Evolutionary conservation across 1,139 yeast species (phyloP).

Genomic region (Sugiyamaella xylanicola): DNA sequence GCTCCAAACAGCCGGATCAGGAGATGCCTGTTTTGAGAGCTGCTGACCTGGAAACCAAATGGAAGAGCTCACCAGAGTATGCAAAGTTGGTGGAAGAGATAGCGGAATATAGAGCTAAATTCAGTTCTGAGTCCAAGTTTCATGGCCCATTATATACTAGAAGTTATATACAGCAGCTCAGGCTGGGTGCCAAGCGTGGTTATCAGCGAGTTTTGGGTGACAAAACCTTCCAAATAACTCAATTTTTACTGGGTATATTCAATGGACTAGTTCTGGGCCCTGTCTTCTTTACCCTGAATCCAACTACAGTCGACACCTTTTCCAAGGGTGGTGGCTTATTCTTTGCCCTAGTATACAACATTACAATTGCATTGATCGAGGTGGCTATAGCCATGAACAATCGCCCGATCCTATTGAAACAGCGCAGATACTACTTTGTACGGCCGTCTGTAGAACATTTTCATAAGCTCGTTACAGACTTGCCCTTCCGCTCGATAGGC

Average conservation of each 20-base stretch:
- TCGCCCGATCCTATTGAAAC: slow-evolving; percentile 62
- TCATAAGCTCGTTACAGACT: slow-evolving; percentile 58
- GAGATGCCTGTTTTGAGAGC: slow-evolving; percentile 50
- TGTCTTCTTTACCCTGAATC: slow-evolving; percentile 53
- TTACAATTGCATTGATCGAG: slow-evolving; percentile 59
- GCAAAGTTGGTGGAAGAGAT: slow-evolving; percentile 46
- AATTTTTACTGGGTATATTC: slow-evolving; percentile 51
- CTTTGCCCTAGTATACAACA: slow-evolving; percentile 57
- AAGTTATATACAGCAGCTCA: slow-evolving; percentile 50
- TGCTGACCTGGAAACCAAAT: slow-evolving; percentile 56
- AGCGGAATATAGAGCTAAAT: slow-evolving; percentile 46
- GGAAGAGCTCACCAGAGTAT: slow-evolving; percentile 58
- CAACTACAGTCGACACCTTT: slow-evolving; percentile 54
- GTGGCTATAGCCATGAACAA: slow-evolving; percentile 56
- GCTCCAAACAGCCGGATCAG: not conserved
- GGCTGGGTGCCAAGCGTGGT: slow-evolving; percentile 50
- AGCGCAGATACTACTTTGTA: slow-evolving; percentile 61
- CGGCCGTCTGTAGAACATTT: slow-evolving; percentile 68
- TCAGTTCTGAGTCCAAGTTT: slow-evolving; percentile 46
- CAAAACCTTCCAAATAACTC: slow-evolving; percentile 51
- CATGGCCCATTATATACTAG: slow-evolving; percentile 49
- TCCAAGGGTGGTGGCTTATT: slow-evolving; percentile 59
- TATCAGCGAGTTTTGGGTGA: slow-evolving; percentile 59
- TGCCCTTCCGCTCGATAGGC: slow-evolving; percentile 56
- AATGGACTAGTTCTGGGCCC: slow-evolving; percentile 59